These are phyloP conservation scores for Metarhizium rileyi DNA, from an alignment of 2,329 filamentous ascomycete genomes.

Conservation along the genomic window DNA sequence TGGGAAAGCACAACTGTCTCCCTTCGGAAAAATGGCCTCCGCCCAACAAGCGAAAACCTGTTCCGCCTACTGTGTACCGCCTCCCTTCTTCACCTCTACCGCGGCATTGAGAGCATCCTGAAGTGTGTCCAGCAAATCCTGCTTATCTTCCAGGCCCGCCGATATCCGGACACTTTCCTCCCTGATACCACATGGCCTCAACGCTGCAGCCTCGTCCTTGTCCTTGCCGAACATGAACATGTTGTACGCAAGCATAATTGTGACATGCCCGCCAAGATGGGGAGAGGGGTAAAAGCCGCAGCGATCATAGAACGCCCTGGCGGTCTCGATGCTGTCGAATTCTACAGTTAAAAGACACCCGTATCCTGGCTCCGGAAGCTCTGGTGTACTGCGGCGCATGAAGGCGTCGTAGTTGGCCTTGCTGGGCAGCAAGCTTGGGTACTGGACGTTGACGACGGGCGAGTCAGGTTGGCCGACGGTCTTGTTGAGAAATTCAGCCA, in stretches of 20 bases:
- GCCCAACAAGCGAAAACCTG: too few species aligned
- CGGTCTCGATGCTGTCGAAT: slow-evolving; percentile 30
- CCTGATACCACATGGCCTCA: slow-evolving; percentile 27
- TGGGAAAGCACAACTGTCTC: not conserved
- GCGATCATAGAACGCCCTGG: slow-evolving; percentile 39
- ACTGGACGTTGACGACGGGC: slow-evolving; percentile 31
- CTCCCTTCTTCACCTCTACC: slow-evolving; percentile 7
- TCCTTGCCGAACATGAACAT: slow-evolving; percentile 32
- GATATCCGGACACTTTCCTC: slow-evolving; percentile 35
- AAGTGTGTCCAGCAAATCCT: slow-evolving; percentile 29
- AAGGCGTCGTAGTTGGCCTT: slow-evolving; percentile 24
- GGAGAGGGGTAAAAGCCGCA: slow-evolving; percentile 40
- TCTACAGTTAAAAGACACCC: slow-evolving; percentile 45
- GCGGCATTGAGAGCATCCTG: slow-evolving; percentile 11
- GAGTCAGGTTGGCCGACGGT: slow-evolving; percentile 16
- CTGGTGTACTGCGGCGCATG: slow-evolving; percentile 27
- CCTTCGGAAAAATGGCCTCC: too few species aligned
- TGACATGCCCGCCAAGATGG: slow-evolving; percentile 43
- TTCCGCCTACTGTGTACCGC: not conserved
- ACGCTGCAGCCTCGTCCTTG: slow-evolving; percentile 24
- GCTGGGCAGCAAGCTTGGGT: slow-evolving; percentile 30
- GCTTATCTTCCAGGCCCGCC: slow-evolving; percentile 35
- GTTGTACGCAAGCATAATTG: slow-evolving; percentile 38
- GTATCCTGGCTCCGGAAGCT: slow-evolving; percentile 40
- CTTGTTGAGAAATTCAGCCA: slow-evolving; percentile 29